phyloP scores from a whole-genome alignment of 192 early-diverging fungal genomes.

The Globomyces pollinis-pini region DNA sequence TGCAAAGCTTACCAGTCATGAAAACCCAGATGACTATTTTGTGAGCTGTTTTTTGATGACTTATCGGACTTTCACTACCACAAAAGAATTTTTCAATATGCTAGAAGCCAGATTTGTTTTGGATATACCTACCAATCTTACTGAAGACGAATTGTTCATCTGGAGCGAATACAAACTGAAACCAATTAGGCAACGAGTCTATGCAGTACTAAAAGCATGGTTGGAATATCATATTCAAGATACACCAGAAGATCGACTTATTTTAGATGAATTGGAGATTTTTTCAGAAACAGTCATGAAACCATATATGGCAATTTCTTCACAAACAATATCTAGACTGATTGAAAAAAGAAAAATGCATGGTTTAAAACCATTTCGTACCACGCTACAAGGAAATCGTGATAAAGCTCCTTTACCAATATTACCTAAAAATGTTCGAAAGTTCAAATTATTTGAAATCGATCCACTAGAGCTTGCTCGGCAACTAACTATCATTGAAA shows the following conservation, averaged over 20 bases:
- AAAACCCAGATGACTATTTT: constrained; percentile 65
- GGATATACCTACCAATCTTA: constrained; percentile 59
- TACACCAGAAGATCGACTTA: constrained; percentile 42
- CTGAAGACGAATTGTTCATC: constrained; percentile 51
- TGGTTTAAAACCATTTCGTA: constrained; percentile 8
- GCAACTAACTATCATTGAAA: constrained; percentile 92
- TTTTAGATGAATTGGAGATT: constrained; percentile 66
- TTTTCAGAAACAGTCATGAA: constrained; percentile 44
- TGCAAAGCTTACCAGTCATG: constrained; percentile 66
- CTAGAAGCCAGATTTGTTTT: constrained; percentile 75
- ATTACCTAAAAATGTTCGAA: constrained; percentile 68
- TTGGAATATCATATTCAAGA: constrained; percentile 75
- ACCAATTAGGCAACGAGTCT: constrained; percentile 61
- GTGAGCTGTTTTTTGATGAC: constrained; percentile 85
- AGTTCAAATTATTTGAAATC: constrained; percentile 79
- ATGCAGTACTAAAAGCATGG: constrained; percentile 81
- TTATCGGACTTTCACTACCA: constrained; percentile 85
- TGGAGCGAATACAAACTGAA: constrained; percentile 86
- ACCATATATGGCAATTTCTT: neutral
- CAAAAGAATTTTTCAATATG: constrained; percentile 67
- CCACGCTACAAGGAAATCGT: constrained; percentile 14
- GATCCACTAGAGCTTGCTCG: constrained; percentile 89
- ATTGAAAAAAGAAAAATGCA: constrained; percentile 64
- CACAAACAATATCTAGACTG: neutral
- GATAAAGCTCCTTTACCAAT: constrained; percentile 65